Evolutionary conservation across 768 basidiomycete genomes (phyloP).

Genomic region (Panaeolus cyanescens): DNA sequence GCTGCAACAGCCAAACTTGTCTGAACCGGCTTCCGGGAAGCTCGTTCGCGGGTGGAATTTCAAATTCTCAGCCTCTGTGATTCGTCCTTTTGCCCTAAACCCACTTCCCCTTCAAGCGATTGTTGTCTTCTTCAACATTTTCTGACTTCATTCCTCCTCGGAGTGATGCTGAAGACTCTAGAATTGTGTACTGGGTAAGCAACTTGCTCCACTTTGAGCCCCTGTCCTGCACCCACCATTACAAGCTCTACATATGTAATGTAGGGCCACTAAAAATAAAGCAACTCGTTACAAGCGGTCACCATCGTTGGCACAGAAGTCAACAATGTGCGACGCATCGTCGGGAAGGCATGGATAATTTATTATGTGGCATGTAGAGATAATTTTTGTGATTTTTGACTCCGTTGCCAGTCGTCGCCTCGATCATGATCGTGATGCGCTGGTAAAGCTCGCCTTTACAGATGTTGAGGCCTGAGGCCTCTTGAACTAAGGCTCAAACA

Average conservation of each 20-base stretch:
- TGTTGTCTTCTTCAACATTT: background rate
- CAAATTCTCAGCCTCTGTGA: too few species aligned
- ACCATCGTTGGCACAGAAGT: too few species aligned
- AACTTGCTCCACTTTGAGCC: background rate
- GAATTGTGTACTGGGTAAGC: background rate
- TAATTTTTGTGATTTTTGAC: background rate
- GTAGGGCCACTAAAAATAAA: too few species aligned
- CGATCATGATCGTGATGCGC: background rate
- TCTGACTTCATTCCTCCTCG: background rate
- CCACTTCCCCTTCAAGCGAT: background rate
- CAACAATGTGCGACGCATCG: background rate
- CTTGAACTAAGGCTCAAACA: background rate
- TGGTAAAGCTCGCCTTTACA: too few species aligned
- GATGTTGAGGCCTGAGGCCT: background rate
- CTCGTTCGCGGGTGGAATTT: background rate
- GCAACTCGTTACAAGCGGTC: too few species aligned
- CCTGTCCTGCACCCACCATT: background rate
- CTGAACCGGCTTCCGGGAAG: background rate
- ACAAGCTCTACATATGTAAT: background rate
- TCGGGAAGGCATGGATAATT: background rate
- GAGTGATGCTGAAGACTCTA: background rate
- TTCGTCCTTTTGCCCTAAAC: constrained; percentile 4
- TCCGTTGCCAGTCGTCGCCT: background rate
- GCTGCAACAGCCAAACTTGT: background rate
- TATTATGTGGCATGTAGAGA: background rate